phyloP scores from a whole-genome alignment of 1,284 basidiomycete species.

The Malassezia sympodialis region DNA sequence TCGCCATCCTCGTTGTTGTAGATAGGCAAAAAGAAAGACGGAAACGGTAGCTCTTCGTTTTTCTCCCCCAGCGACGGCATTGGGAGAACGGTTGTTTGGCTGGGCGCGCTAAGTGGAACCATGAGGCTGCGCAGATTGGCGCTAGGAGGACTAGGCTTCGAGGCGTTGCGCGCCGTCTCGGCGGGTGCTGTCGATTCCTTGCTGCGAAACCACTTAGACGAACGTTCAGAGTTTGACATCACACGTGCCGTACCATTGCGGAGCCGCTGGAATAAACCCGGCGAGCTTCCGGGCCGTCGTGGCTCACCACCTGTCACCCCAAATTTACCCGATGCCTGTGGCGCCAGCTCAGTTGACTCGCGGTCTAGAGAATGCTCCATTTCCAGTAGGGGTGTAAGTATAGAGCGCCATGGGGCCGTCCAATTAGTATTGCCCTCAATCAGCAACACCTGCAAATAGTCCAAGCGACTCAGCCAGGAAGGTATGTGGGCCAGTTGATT shows the following conservation, averaged over 20 bases:
- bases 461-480: constrained; percentile 78
- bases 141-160: not conserved
- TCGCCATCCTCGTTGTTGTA: not conserved
- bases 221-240: not conserved
- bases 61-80: not conserved
- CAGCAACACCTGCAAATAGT: constrained; percentile 69
- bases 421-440: constrained; percentile 85
- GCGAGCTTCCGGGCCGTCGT: not conserved
- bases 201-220: not conserved
- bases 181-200: not conserved
- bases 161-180: not conserved
- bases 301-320: not conserved
- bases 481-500: constrained; percentile 84
- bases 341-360: not conserved
- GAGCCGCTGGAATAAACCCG: not conserved
- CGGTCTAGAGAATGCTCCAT: not conserved
- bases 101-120: not conserved
- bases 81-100: not conserved
- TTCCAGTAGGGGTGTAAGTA: constrained; percentile 53
- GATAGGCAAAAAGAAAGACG: constrained; percentile 13
- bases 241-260: not conserved
- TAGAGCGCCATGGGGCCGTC: constrained; percentile 74
- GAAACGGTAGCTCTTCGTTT: not conserved
- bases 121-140: not conserved
- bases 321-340: not conserved